These are phyloP conservation scores for Phytophthora sojae DNA, from an alignment of 352 stramenopile species.

Conservation along the genomic window DNA sequence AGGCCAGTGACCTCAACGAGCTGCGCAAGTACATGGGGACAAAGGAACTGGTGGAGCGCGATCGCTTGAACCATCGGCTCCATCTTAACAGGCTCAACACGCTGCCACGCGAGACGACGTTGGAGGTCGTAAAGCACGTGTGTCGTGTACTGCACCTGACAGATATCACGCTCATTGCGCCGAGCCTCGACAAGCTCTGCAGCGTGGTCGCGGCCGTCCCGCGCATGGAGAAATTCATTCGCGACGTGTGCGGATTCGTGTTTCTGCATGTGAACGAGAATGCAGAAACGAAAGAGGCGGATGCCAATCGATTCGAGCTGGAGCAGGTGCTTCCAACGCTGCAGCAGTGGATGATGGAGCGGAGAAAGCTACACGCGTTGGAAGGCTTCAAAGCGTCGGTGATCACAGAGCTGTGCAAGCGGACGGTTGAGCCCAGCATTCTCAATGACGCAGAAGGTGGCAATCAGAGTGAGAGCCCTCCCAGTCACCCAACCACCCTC, in stretches of 20 bases:
- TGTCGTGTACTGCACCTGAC: slow-evolving; percentile 83
- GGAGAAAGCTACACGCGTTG: slow-evolving; percentile 63
- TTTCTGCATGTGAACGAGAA: slow-evolving; percentile 55
- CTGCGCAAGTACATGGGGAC: slow-evolving; percentile 86
- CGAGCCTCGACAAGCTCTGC: slow-evolving; percentile 83
- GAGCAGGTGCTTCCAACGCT: slow-evolving; percentile 79
- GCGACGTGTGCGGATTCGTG: slow-evolving; percentile 82
- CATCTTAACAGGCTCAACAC: slow-evolving; percentile 81
- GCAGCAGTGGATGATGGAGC: slow-evolving; percentile 71
- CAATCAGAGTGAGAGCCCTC: slow-evolving; percentile 9
- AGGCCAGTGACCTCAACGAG: slow-evolving; percentile 80
- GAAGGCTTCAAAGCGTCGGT: slow-evolving; percentile 71
- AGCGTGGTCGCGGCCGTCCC: slow-evolving; percentile 82
- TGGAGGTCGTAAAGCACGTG: slow-evolving; percentile 88
- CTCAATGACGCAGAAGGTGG: slow-evolving; percentile 27
- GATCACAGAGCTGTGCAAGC: slow-evolving; percentile 68
- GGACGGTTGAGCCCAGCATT: slow-evolving; percentile 56
- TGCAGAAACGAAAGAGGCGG: slow-evolving; percentile 30
- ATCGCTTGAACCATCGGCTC: slow-evolving; percentile 81
- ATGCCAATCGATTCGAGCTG: slow-evolving; percentile 51
- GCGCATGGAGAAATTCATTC: slow-evolving; percentile 89
- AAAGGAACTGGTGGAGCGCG: slow-evolving; percentile 79
- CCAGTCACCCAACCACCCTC: slow-evolving; percentile 46
- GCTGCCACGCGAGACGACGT: slow-evolving; percentile 74
- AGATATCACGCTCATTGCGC: slow-evolving; percentile 83